Evolutionary conservation across 768 basidiomycete genomes (phyloP).

Genomic region (Amyloporia xantha): DNA sequence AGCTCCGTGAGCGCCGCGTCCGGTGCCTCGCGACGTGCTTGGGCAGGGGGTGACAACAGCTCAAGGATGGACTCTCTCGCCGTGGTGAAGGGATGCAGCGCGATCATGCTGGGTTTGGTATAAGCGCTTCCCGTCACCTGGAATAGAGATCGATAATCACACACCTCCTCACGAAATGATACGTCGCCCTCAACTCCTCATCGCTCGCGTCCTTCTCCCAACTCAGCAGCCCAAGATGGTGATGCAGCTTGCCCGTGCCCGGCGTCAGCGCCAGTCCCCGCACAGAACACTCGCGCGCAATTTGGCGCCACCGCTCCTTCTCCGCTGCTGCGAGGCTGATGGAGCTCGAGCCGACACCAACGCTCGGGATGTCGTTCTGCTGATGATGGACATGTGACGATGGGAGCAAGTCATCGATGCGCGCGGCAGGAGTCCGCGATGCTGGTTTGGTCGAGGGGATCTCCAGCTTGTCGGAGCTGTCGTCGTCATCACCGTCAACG

Average conservation of each 20-base stretch:
- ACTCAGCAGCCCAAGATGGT: conserved; percentile 85
- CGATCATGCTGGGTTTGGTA: conserved; percentile 75
- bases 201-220: conserved; percentile 80
- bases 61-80: conserved; percentile 87
- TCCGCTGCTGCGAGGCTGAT: conserved; percentile 83
- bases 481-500: conserved; percentile 8
- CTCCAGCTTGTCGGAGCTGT: conserved; percentile 9
- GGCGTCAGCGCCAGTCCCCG: conserved; percentile 83
- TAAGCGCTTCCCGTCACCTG: not conserved
- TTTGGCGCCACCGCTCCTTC: conserved; percentile 84
- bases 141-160: conserved; percentile 25
- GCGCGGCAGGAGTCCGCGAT: conserved; percentile 18
- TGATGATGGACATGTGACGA: conserved; percentile 11
- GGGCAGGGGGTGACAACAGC: conserved; percentile 76
- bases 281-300: conserved; percentile 91
- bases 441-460: conserved; percentile 14
- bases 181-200: conserved; percentile 80
- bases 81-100: conserved; percentile 78
- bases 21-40: conserved; percentile 66
- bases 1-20: conserved; percentile 71
- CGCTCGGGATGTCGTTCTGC: conserved; percentile 43
- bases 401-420: conserved; percentile 25
- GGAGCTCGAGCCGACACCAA: too few relatives aligned
- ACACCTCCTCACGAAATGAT: conserved; percentile 94
- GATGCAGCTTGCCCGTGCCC: conserved; percentile 91